Conservation (phyloP, 768 basidiomycete species). For the Boletus tomentosulus region DNA sequence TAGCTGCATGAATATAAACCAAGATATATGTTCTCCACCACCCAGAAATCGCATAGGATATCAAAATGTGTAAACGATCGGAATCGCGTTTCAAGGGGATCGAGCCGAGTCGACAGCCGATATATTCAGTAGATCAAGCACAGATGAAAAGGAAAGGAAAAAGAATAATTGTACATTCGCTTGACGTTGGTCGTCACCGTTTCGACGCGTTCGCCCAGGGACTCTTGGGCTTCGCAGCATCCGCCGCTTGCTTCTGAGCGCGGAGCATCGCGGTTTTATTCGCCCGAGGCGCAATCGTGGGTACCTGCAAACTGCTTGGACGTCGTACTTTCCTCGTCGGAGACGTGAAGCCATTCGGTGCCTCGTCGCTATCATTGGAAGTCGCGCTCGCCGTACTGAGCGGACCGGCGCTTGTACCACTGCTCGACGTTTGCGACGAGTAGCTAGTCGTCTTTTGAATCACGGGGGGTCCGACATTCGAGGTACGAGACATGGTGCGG, state of each 20-base stretch:
- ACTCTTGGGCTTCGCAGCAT: constrained; percentile 31
- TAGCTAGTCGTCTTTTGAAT: constrained; percentile 19
- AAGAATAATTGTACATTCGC: not conserved
- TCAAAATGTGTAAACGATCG: constrained; percentile 6
- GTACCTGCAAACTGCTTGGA: constrained; percentile 53
- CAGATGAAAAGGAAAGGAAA: constrained; percentile 5
- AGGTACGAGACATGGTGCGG: constrained; percentile 43
- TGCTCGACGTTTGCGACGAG: constrained; percentile 26
- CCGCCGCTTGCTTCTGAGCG: constrained; percentile 55
- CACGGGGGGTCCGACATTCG: constrained; percentile 15
- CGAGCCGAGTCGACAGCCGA: not conserved
- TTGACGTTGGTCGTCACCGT: constrained; percentile 12
- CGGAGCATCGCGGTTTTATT: constrained; percentile 74
- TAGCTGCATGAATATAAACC: constrained; percentile 11
- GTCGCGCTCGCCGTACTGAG: constrained; percentile 25
- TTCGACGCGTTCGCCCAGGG: constrained; percentile 30
- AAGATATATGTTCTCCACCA: constrained; percentile 5
- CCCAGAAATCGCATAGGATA: constrained; percentile 17
- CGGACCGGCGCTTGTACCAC: constrained; percentile 23
- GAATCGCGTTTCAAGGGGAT: no score
- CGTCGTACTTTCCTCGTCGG: constrained; percentile 39
- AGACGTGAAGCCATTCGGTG: constrained; percentile 11
- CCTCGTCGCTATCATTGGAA: constrained; percentile 23
- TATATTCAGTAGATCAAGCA: constrained; percentile 18
- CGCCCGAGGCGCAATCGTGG: constrained; percentile 61